phyloP scores from a whole-genome alignment of 495 filamentous ascomycete species.

The Neurospora sp. region DNA sequence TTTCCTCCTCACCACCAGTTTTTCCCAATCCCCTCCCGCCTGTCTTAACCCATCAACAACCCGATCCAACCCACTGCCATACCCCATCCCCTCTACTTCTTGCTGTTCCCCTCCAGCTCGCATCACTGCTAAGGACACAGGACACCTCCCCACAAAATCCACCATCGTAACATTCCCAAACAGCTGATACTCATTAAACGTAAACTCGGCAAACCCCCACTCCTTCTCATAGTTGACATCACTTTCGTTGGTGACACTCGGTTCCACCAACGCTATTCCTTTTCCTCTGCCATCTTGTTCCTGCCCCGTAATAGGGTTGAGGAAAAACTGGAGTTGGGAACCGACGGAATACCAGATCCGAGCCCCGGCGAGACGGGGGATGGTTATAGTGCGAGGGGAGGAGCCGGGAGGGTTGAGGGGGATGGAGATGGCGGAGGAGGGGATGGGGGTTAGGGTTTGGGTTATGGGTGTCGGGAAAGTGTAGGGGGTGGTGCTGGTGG shows the following conservation, averaged over 20 bases:
- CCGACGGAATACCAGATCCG: slow-evolving; percentile 59
- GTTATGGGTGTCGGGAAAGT: slow-evolving; percentile 18
- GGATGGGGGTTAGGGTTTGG: slow-evolving; percentile 24
- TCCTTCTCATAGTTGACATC: slow-evolving; percentile 54
- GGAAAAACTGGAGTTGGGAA: slow-evolving; percentile 51
- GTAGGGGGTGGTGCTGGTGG: slow-evolving; percentile 39
- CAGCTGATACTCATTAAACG: slow-evolving; percentile 53
- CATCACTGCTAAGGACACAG: not conserved
- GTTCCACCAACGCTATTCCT: slow-evolving; percentile 58
- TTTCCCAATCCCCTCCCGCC: slow-evolving; percentile 53
- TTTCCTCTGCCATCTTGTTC: not conserved
- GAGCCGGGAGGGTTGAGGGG: slow-evolving; percentile 41
- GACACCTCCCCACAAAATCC: slow-evolving; percentile 47
- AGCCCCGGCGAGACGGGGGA: slow-evolving; percentile 58
- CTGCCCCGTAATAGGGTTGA: slow-evolving; percentile 42
- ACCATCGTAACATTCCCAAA: slow-evolving; percentile 70
- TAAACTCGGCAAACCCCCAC: slow-evolving; percentile 70
- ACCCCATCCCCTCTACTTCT: slow-evolving; percentile 39
- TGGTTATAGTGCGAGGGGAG: slow-evolving; percentile 42
- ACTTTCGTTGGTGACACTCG: slow-evolving; percentile 51
- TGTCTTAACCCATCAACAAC: not conserved
- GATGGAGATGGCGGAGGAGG: slow-evolving; percentile 47
- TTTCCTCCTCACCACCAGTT: slow-evolving; percentile 40
- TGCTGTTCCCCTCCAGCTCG: slow-evolving; percentile 30
- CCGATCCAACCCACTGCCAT: not conserved